Conservation (phyloP, 257 asterid species). For the Plantago major region DNA sequence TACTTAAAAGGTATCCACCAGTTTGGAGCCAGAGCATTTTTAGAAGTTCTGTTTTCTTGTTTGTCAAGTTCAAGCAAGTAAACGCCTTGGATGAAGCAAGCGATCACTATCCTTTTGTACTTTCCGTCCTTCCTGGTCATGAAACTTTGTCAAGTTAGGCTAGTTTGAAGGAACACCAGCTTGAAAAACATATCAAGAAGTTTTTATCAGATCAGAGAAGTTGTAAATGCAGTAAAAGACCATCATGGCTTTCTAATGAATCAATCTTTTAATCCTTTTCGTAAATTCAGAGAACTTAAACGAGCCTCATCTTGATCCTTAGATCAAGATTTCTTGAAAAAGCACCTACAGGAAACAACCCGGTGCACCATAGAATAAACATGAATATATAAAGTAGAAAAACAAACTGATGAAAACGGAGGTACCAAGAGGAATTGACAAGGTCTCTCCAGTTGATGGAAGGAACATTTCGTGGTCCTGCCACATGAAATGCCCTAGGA, state of each 20-base stretch:
- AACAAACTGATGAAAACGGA: constrained; percentile 14
- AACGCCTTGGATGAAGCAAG: constrained; percentile 94
- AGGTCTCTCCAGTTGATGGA: constrained; percentile 70
- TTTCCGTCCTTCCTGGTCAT: constrained; percentile 78
- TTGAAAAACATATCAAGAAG: background rate
- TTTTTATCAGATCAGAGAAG: background rate
- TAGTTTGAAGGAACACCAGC: background rate
- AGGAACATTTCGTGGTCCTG: constrained; percentile 76
- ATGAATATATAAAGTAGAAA: background rate
- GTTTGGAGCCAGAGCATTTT: constrained; percentile 88
- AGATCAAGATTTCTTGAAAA: background rate
- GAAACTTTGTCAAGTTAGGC: background rate
- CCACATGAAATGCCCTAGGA: constrained; percentile 69
- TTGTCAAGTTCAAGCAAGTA: constrained; percentile 93
- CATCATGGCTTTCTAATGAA: too few relatives aligned
- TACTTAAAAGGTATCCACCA: constrained; percentile 98
- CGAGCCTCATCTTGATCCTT: background rate
- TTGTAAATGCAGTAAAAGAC: too few relatives aligned
- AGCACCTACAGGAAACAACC: background rate
- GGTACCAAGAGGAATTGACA: constrained; percentile 57
- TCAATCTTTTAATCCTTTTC: too few relatives aligned
- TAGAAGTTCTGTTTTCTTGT: constrained; percentile 66
- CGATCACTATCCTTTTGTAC: constrained; percentile 78
- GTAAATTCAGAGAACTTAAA: too few relatives aligned
- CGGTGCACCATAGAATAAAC: background rate